Base-by-base conservation (phyloP, 2,329 filamentous ascomycete genomes). In the Exophiala aquamarina region DNA sequence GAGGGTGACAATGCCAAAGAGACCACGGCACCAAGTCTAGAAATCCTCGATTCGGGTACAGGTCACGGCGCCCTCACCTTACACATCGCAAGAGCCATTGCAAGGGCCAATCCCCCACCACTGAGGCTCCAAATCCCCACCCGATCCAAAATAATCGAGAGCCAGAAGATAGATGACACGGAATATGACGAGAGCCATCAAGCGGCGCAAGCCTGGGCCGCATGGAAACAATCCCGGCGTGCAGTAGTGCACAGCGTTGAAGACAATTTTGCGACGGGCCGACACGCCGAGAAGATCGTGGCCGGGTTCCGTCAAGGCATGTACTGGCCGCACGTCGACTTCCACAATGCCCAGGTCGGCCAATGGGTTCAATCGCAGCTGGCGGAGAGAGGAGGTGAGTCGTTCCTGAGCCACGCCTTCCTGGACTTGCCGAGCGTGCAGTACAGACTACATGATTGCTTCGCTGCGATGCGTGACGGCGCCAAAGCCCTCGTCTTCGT, bases 31-130 rank as follows among this genome's bases (percentile, higher is more conserved):
- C 66, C 71, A 7, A 78, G 76, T 0, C 65, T 91, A 10, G 86
- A 92, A 62, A 87, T 93, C 35, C 82, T 93, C 42, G 89, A 93
- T 67, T 87, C 87, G 37, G 88, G 89, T 13, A 93, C 88, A 3
- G 89, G 88, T n/a, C 87, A 91, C 73, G 89, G 88, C 48, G 83
- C 84, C 26, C 68, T 93, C 48, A 92, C 87, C 1, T 67, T 93
- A 3, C 81, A 91, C 61, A 80, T 93, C 36, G 85, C 91, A 62
- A 85, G 82, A 14, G 91, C 91, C 61, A n/a, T n/a, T n/a, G 87
- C 80, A 35, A 85, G 82, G 14, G 91, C 91, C 60, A 69, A 79
- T 2, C 68, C 77, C 4, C 74, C 76, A 0, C 49, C 49, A 35
- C 45, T 41, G 60, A 65, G 11, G 63, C 75, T 13, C 72, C 72